phyloP scores from a whole-genome alignment of 208 protist genomes.

The Sergeia podlipaevii region DNA sequence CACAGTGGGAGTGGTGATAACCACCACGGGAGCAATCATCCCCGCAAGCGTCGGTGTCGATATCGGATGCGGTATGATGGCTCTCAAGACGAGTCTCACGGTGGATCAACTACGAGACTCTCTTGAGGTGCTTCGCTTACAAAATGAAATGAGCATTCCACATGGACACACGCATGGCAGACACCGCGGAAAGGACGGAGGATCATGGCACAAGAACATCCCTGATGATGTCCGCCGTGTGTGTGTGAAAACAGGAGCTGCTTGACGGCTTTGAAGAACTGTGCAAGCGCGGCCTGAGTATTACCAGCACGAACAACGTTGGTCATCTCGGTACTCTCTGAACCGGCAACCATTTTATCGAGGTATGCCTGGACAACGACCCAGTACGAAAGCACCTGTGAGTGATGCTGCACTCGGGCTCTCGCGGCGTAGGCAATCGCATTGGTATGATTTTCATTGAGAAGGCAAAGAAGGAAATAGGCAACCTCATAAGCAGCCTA shows the following conservation, averaged over 20 bases:
- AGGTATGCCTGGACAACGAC: slow-evolving; percentile 80
- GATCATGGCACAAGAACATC: slow-evolving; percentile 53
- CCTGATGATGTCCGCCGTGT: slow-evolving; percentile 37
- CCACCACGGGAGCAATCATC: slow-evolving; percentile 73
- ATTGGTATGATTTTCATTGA: slow-evolving; percentile 85
- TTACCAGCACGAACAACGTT: slow-evolving; percentile 71
- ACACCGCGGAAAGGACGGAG: slow-evolving; percentile 39
- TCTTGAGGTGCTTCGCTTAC: slow-evolving; percentile 58
- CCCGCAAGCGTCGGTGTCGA: slow-evolving; percentile 87
- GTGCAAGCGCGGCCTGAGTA: slow-evolving; percentile 27
- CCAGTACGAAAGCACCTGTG: slow-evolving; percentile 39
- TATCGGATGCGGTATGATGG: slow-evolving; percentile 91
- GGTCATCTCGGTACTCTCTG: slow-evolving; percentile 88
- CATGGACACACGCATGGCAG: slow-evolving; percentile 80
- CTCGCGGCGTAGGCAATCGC: slow-evolving; percentile 84
- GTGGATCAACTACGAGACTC: slow-evolving; percentile 57
- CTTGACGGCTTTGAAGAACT: slow-evolving; percentile 60
- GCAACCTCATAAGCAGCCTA: slow-evolving; percentile 30
- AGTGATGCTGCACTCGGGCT: slow-evolving; percentile 91
- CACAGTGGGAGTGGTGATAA: slow-evolving; percentile 86
- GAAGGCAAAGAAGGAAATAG: slow-evolving; percentile 81
- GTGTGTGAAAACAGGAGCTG: slow-evolving; percentile 58
- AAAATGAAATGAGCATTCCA: slow-evolving; percentile 71
- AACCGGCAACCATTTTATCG: slow-evolving; percentile 90
- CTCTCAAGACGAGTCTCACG: slow-evolving; percentile 61